These are phyloP conservation scores for Microdochium bolleyi DNA, from an alignment of 2,329 filamentous ascomycete species.

Conservation along the genomic window DNA sequence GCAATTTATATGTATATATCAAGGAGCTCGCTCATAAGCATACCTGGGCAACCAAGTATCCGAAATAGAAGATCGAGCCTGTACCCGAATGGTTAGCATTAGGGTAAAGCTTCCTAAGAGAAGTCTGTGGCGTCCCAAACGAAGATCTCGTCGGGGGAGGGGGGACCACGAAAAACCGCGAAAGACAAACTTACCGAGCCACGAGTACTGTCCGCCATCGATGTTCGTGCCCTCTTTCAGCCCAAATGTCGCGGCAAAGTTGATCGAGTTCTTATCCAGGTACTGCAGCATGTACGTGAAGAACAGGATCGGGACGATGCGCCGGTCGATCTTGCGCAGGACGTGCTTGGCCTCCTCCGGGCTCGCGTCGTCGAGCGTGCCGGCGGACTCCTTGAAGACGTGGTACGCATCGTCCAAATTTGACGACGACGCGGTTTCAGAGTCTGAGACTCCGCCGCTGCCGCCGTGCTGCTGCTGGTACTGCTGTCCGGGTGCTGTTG, in stretches of 20 bases:
- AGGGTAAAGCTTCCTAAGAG: too few species aligned
- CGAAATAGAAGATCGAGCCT: conserved; percentile 43
- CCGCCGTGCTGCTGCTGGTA: too few species aligned
- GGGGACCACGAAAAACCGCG: not conserved
- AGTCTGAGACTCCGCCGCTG: conserved; percentile 1
- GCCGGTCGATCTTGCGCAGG: conserved; percentile 21
- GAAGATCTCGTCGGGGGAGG: too few species aligned
- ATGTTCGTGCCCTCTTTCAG: conserved; percentile 37
- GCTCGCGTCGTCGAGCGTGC: conserved; percentile 11
- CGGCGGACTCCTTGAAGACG: conserved; percentile 15
- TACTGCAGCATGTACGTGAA: conserved; percentile 23
- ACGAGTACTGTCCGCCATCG: conserved; percentile 39
- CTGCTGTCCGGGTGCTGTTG: too few species aligned
- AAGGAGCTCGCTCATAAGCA: too few species aligned
- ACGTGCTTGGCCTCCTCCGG: conserved; percentile 17
- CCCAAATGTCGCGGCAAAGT: conserved; percentile 41
- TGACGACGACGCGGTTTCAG: conserved; percentile 5
- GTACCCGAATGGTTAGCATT: too few species aligned
- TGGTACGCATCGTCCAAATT: conserved; percentile 23
- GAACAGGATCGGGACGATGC: conserved; percentile 20
- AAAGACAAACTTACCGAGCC: conserved; percentile 26
- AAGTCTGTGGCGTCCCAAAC: too few species aligned
- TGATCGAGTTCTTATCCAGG: conserved; percentile 33
- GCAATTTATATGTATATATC: too few species aligned
- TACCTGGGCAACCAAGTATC: conserved; percentile 36